Percentiles rank a stretch among this genome's conserved stretches.
These are phyloP conservation scores for Westerdykella aurantiaca DNA, from an alignment of 2,329 filamentous ascomycete genomes.

Conservation along the genomic window DNA sequence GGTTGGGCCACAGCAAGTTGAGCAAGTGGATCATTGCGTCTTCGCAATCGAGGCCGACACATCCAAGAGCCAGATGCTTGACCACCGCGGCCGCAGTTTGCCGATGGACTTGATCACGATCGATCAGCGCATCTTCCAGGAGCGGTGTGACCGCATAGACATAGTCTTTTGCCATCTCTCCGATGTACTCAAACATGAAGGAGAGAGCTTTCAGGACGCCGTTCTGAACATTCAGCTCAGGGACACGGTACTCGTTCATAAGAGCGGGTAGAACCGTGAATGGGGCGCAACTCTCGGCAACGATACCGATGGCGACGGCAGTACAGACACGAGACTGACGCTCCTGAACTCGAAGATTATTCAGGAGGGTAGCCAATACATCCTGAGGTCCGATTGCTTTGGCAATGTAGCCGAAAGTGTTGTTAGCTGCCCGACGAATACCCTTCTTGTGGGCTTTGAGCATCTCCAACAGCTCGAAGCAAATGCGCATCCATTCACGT, in stretches of 20 bases:
- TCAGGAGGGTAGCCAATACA: slow-evolving; percentile 88
- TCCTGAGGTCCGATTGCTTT: slow-evolving; percentile 98
- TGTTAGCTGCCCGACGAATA: slow-evolving; percentile 95
- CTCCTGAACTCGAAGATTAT: slow-evolving; percentile 95
- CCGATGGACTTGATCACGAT: slow-evolving; percentile 94
- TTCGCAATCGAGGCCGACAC: slow-evolving; percentile 95
- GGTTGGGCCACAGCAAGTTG: slow-evolving; percentile 91
- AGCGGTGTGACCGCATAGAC: slow-evolving; percentile 96
- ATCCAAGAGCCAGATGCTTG: slow-evolving; percentile 94
- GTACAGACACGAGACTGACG: slow-evolving; percentile 98
- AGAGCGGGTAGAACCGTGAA: slow-evolving; percentile 97
- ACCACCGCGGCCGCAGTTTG: slow-evolving; percentile 95
- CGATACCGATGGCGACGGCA: slow-evolving; percentile 95
- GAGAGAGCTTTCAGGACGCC: slow-evolving; percentile 95
- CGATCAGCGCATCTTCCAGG: slow-evolving; percentile 93
- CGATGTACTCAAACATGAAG: slow-evolving; percentile 98
- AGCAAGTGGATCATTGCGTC: slow-evolving; percentile 98
- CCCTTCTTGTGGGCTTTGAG: slow-evolving; percentile 99
- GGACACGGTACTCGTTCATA: slow-evolving; percentile 99
- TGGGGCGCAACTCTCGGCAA: slow-evolving; percentile 94
- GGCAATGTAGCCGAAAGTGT: slow-evolving; percentile 98
- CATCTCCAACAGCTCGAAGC: slow-evolving; percentile 98
- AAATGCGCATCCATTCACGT: slow-evolving; percentile 99
- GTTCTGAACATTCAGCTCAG: slow-evolving; percentile 97
- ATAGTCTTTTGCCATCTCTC: slow-evolving; percentile 99